Percentiles rank a stretch among this genome's conserved stretches.
These are phyloP conservation scores for Yamadazyma scolyti DNA, from an alignment of 805 yeast species.

Conservation along the genomic window DNA sequence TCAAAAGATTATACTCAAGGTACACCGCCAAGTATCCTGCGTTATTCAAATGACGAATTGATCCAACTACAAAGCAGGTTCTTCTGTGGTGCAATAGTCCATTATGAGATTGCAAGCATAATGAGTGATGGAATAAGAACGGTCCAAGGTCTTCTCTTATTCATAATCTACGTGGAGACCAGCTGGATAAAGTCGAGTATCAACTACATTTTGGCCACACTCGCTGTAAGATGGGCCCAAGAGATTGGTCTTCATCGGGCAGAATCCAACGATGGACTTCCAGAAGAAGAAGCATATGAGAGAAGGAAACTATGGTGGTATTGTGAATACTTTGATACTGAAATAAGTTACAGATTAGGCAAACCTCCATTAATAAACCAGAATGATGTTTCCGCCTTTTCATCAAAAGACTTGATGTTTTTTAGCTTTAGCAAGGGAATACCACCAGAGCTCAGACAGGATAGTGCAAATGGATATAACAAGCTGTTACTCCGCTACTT, in stretches of 20 bases:
- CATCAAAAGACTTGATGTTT: slow-evolving; percentile 16
- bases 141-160: slow-evolving; percentile 48
- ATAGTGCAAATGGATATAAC: too few species aligned
- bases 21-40: slow-evolving; percentile 6
- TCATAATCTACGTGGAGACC: slow-evolving; percentile 37
- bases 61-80: slow-evolving; percentile 15
- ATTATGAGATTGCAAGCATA: slow-evolving; percentile 48
- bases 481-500: too few species aligned
- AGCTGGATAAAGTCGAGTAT: slow-evolving; percentile 26
- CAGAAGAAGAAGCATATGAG: slow-evolving; percentile 16
- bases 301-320: slow-evolving; percentile 34
- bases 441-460: too few species aligned
- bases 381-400: slow-evolving; percentile 26
- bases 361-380: slow-evolving; percentile 36
- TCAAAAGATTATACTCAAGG: slow-evolving; percentile 1
- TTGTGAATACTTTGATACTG: slow-evolving; percentile 35
- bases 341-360: slow-evolving; percentile 35
- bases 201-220: slow-evolving; percentile 24
- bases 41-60: slow-evolving; percentile 13
- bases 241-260: slow-evolving; percentile 37
- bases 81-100: slow-evolving; percentile 38
- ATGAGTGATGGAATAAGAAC: slow-evolving; percentile 50
- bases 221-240: slow-evolving; percentile 38
- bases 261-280: slow-evolving; percentile 23
- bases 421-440: too few species aligned